Evolutionary conservation across 2,329 filamentous ascomycete genomes (phyloP).

Genomic region (Sporothrix mexicana): DNA sequence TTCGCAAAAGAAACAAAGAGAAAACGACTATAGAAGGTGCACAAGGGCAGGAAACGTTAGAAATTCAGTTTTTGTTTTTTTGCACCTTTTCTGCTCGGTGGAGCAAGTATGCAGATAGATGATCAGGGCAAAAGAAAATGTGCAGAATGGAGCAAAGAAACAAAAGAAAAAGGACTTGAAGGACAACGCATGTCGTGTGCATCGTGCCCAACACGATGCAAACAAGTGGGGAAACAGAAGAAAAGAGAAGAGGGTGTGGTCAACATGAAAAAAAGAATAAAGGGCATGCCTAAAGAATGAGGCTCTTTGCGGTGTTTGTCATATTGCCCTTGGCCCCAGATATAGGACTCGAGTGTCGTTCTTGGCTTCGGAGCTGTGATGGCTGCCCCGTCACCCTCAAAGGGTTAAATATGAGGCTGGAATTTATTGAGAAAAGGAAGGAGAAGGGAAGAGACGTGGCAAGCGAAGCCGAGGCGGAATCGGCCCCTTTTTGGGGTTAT

Average conservation of each 20-base stretch:
- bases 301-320: background rate
- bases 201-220: no score
- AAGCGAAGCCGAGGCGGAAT: background rate
- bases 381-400: background rate
- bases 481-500: background rate
- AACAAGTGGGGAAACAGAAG: no score
- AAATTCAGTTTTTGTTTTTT: slow-evolving; percentile 7
- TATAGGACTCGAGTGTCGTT: background rate
- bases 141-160: no score
- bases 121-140: no score
- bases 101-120: no score
- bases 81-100: background rate
- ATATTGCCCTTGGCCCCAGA: background rate
- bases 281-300: background rate
- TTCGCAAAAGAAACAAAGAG: background rate
- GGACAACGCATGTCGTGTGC: no score
- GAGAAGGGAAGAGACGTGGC: no score
- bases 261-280: background rate
- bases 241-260: no score
- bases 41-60: no score
- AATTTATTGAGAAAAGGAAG: no score
- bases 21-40: background rate
- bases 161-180: no score
- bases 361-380: background rate
- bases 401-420: background rate